Conservation (phyloP, 2,329 filamentous ascomycete genomes). For the Catunica adiposa region DNA sequence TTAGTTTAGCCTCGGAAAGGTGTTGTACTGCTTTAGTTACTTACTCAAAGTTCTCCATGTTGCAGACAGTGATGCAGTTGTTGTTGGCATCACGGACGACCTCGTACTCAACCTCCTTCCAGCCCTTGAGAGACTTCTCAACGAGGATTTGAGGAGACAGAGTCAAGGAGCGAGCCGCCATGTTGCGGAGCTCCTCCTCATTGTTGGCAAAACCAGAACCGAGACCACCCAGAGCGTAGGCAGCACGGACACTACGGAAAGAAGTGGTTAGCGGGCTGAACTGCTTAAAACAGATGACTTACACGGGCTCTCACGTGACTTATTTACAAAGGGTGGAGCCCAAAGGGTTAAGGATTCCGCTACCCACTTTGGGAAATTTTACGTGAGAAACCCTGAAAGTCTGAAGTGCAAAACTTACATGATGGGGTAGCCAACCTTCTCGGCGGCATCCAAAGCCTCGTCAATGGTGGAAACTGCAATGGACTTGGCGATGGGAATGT, state of each 20-base stretch:
- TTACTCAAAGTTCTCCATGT: conserved; percentile 16
- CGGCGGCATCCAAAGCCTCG: conserved; percentile 75
- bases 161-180: conserved; percentile 82
- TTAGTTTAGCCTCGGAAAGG: conserved; percentile 40
- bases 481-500: conserved; percentile 93
- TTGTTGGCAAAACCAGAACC: conserved; percentile 94
- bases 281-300: neutral
- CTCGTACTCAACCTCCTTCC: conserved; percentile 99
- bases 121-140: conserved; percentile 96
- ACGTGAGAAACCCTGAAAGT: neutral
- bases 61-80: conserved; percentile 98
- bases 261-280: conserved; percentile 1
- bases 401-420: conserved; percentile 32
- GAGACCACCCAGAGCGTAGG: conserved; percentile 88
- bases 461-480: conserved; percentile 85
- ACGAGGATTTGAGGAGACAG: conserved; percentile 92
- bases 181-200: conserved; percentile 79
- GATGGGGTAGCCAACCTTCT: conserved; percentile 83
- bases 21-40: neutral
- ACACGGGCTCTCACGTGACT: conserved; percentile 9
- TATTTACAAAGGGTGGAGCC: neutral
- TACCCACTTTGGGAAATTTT: neutral
- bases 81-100: conserved; percentile 92
- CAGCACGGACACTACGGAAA: conserved; percentile 53
- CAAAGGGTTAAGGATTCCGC: neutral